These are phyloP conservation scores for Rhododendron ferrugineum DNA, from an alignment of 148 eudicot species.

Conservation along the genomic window DNA sequence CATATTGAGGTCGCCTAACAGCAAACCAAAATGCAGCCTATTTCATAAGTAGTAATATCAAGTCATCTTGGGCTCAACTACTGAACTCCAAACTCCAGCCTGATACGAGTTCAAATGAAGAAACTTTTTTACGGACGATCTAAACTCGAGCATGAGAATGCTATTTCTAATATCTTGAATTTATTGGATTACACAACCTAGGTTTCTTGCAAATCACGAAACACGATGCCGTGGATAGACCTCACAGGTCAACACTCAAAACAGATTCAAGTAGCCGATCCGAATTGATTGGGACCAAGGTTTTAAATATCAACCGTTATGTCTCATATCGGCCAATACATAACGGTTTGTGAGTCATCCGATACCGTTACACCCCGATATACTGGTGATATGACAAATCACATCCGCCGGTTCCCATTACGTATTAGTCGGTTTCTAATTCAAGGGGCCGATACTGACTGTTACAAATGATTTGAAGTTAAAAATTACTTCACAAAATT, in stretches of 20 bases:
- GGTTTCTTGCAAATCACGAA: background rate
- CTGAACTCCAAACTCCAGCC: too few species aligned
- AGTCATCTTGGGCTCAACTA: background rate
- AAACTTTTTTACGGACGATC: background rate
- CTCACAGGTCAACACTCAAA: background rate
- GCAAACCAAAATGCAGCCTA: too few species aligned
- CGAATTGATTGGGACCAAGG: background rate
- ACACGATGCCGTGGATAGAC: background rate
- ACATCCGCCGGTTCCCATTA: background rate
- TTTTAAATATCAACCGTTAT: too few species aligned
- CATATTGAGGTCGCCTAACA: too few species aligned
- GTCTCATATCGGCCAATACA: background rate
- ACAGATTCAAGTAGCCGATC: too few species aligned
- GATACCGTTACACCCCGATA: background rate
- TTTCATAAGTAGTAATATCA: too few species aligned
- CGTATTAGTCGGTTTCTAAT: background rate
- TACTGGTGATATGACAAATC: background rate
- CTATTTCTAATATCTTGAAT: background rate
- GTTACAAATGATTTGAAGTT: background rate
- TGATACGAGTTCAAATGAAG: background rate
- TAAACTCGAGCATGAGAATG: background rate
- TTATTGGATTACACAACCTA: background rate
- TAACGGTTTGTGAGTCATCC: background rate
- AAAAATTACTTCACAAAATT: too few species aligned
- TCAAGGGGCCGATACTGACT: background rate